Evolutionary conservation across 1,284 basidiomycete species (phyloP), one percentile per base, ranked within the genome.

Genomic region (Ustilago tritici): DNA sequence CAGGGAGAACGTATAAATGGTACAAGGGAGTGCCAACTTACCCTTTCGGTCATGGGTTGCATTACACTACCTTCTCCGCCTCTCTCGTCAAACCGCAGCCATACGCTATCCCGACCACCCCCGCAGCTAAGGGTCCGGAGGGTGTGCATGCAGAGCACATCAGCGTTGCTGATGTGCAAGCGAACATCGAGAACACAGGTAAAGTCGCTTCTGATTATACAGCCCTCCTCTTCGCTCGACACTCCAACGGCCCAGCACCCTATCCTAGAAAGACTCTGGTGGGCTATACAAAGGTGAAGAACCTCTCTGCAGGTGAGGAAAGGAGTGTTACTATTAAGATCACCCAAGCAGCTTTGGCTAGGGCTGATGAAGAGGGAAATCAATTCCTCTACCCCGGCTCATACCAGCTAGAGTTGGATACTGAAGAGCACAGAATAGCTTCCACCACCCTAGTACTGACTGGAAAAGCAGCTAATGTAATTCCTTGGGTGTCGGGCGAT

Each of bases 1-100:
- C 62, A 2, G 69, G 69, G 0, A 34, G 69, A 15, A 70, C 69
- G 17, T 70, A 70, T 46, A 65, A 70, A 52, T 71, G 63, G 69
- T 71, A 62, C 50, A n/a, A 17, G 8, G 69, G 69, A 8, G 52
- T 14, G 3, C 32, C 69, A 1, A 59, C 57, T 5, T 70, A 65
- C 8, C 47, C 62, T 6, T 70, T 54, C 36, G 63, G 63, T 0
- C 57, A 28, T 31, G 69, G 69, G 3, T n/a, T 71, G 11, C 69
- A 71, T 50, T 71, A 66, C 31, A 71, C 63, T 3, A 46, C n/a
- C 14, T 71, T 61, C 35, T 15, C 0, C 5, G 63, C 69, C 0
- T 4, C 43, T 6, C 32, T 71, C 23, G 5, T 1, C 17, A 7
- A 28, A 2, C 57, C 61, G 2, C 0, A 15, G 0, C 1, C 15